These are phyloP conservation scores for Zancudomyces culisetae DNA, from an alignment of 371 early-diverging fungal genomes.

Conservation along the genomic window DNA sequence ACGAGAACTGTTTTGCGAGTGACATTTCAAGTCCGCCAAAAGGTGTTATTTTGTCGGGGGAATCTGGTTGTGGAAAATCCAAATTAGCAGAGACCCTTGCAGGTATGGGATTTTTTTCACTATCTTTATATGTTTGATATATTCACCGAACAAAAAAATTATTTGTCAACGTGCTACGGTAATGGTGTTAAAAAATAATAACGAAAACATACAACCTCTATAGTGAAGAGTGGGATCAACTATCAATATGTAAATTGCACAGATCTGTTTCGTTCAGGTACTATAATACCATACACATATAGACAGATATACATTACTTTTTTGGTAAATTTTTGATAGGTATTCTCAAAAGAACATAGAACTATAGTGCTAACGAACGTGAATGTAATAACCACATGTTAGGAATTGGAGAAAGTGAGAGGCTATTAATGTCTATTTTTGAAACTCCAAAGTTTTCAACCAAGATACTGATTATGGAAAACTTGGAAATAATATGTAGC, in stretches of 20 bases:
- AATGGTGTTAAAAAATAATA: too few species aligned
- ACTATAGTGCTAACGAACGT: not conserved
- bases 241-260: constrained; percentile 40
- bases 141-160: not conserved
- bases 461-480: constrained; percentile 16
- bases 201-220: constrained; percentile 1
- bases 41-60: constrained; percentile 18
- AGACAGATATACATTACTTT: not conserved
- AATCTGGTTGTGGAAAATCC: constrained; percentile 21
- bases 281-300: not conserved
- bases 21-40: too few species aligned
- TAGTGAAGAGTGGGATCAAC: constrained; percentile 29
- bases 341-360: too few species aligned
- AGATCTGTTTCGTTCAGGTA: constrained; percentile 48
- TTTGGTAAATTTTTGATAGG: too few species aligned
- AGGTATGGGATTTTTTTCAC: not conserved
- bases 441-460: not conserved
- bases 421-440: constrained; percentile 9
- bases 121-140: not conserved
- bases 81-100: constrained; percentile 8
- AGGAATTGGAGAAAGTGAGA: constrained; percentile 21
- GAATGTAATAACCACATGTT: not conserved
- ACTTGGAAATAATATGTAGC: constrained; percentile 19
- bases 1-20: not conserved
- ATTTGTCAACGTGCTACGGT: not conserved